These are phyloP conservation scores for Venturia asperata DNA, from an alignment of 2,329 filamentous ascomycete species.

Conservation along the genomic window DNA sequence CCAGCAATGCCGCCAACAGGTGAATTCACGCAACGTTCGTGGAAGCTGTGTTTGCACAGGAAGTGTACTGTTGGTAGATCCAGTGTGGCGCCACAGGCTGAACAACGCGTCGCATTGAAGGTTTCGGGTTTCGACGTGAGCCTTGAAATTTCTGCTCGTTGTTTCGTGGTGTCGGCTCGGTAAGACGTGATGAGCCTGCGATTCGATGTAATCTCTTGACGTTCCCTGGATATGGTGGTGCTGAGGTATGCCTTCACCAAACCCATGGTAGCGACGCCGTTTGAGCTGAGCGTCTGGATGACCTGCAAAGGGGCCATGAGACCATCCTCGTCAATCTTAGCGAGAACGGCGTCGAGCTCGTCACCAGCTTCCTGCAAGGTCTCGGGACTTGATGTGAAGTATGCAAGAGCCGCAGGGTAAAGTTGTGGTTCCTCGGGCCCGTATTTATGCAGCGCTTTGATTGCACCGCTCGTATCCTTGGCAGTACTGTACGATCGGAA, in stretches of 20 bases:
- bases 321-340: conserved; percentile 80
- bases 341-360: conserved; percentile 72
- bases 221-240: conserved; percentile 80
- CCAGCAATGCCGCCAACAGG: conserved; percentile 25
- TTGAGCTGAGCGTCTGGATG: conserved; percentile 77
- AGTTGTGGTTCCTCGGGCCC: conserved; percentile 84
- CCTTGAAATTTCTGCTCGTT: conserved; percentile 70
- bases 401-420: conserved; percentile 85
- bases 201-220: conserved; percentile 73
- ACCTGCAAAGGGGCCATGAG: conserved; percentile 96
- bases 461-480: conserved; percentile 82
- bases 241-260: conserved; percentile 92
- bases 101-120: conserved; percentile 85
- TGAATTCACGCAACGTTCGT: conserved; percentile 76
- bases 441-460: conserved; percentile 85
- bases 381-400: conserved; percentile 78
- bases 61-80: conserved; percentile 93
- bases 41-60: conserved; percentile 93
- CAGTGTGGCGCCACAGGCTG: conserved; percentile 67
- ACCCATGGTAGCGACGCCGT: conserved; percentile 88
- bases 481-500: conserved; percentile 93
- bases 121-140: conserved; percentile 73
- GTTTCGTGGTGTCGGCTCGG: conserved; percentile 71
- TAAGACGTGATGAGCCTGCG: conserved; percentile 76
- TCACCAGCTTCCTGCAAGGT: conserved; percentile 80